These are phyloP conservation scores for Penicillium manginii DNA, from an alignment of 495 filamentous ascomycete genomes.

Conservation along the genomic window DNA sequence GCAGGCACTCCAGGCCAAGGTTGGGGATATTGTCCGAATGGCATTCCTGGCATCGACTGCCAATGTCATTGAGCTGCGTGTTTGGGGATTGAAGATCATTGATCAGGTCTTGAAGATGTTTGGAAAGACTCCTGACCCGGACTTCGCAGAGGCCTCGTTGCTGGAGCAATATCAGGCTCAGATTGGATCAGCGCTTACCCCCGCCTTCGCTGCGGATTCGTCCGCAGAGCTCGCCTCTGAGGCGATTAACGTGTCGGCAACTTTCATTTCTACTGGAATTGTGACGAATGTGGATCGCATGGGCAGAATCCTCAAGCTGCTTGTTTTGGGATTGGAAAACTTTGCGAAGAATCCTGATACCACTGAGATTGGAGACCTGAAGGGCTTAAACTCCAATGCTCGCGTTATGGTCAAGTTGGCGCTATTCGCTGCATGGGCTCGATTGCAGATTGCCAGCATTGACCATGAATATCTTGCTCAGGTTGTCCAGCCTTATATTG, in stretches of 20 bases:
- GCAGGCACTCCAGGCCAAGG: slow-evolving; percentile 74
- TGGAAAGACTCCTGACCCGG: slow-evolving; percentile 91
- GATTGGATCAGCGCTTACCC: slow-evolving; percentile 93
- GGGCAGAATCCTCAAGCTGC: slow-evolving; percentile 91
- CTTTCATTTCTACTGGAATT: slow-evolving; percentile 95
- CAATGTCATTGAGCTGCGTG: slow-evolving; percentile 82
- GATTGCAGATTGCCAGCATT: slow-evolving; percentile 92
- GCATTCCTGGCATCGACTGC: slow-evolving; percentile 97
- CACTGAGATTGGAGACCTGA: slow-evolving; percentile 89
- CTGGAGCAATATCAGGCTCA: slow-evolving; percentile 98
- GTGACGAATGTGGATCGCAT: slow-evolving; percentile 97
- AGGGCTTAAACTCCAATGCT: slow-evolving; percentile 92
- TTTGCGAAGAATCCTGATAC: slow-evolving; percentile 82
- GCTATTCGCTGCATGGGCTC: slow-evolving; percentile 98
- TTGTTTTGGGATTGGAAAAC: slow-evolving; percentile 90
- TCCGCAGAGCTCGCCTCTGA: slow-evolving; percentile 93
- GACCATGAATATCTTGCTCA: slow-evolving; percentile 89
- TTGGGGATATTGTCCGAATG: slow-evolving; percentile 94
- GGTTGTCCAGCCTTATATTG: slow-evolving; percentile 88
- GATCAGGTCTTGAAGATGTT: slow-evolving; percentile 95
- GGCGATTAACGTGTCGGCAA: slow-evolving; percentile 96
- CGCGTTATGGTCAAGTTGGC: slow-evolving; percentile 98
- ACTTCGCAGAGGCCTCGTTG: slow-evolving; percentile 92
- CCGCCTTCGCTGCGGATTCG: slow-evolving; percentile 93
- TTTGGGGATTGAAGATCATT: slow-evolving; percentile 90